Evolutionary conservation across 495 filamentous ascomycete species (phyloP).

Genomic region (Rostrohypoxylon terebratum): DNA sequence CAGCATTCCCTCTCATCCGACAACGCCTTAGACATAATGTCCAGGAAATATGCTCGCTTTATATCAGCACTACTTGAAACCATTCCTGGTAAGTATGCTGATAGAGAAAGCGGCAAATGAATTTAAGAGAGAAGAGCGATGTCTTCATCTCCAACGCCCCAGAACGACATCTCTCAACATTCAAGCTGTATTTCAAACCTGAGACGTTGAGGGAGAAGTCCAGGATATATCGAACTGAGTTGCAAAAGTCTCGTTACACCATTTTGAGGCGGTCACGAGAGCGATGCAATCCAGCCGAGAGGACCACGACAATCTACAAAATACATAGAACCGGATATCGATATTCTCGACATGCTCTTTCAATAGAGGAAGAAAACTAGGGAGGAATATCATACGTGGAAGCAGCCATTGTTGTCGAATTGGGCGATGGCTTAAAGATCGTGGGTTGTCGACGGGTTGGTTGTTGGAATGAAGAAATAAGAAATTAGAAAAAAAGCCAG

Average conservation of each 20-base stretch:
- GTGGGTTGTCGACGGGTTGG: slow-evolving; percentile 50
- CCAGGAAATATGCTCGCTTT: slow-evolving; percentile 67
- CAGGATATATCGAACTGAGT: slow-evolving; percentile 86
- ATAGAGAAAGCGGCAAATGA: slow-evolving; percentile 70
- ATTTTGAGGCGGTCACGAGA: slow-evolving; percentile 40
- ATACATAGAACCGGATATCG: slow-evolving; percentile 65
- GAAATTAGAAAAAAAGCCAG: slow-evolving; percentile 18
- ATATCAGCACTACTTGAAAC: slow-evolving; percentile 35
- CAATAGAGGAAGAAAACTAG: slow-evolving; percentile 55
- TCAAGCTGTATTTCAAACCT: slow-evolving; percentile 61
- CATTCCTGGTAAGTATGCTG: slow-evolving; percentile 28
- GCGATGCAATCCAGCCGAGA: slow-evolving; percentile 76
- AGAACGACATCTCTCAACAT: slow-evolving; percentile 63
- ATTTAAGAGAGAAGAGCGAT: slow-evolving; percentile 82
- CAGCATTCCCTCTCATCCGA: slow-evolving; percentile 71
- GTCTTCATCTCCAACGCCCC: slow-evolving; percentile 87
- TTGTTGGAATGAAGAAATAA: slow-evolving; percentile 21
- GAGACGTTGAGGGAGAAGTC: slow-evolving; percentile 64
- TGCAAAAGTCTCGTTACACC: slow-evolving; percentile 54
- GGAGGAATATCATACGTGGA: slow-evolving; percentile 72
- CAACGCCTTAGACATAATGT: slow-evolving; percentile 76
- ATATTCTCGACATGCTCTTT: slow-evolving; percentile 65
- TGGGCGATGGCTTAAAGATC: slow-evolving; percentile 47
- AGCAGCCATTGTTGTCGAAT: slow-evolving; percentile 66
- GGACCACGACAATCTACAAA: slow-evolving; percentile 76